These are phyloP conservation scores for Podospora pseudoanserina DNA, from an alignment of 495 filamentous ascomycete species.

Conservation along the genomic window DNA sequence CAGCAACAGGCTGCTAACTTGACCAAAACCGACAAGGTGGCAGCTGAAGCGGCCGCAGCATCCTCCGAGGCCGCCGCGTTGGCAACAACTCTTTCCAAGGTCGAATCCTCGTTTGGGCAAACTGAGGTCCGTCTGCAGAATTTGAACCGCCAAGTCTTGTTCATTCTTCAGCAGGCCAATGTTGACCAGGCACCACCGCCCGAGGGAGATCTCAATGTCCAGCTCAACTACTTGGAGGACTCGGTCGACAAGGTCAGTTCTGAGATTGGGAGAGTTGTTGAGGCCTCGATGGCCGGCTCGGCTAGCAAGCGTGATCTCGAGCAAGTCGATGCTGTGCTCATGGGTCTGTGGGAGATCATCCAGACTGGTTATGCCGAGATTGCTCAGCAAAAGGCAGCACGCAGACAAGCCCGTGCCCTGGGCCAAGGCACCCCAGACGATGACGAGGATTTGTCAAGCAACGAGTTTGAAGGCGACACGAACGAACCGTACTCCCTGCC, in stretches of 20 bases:
- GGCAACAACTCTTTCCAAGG: slow-evolving; percentile 18
- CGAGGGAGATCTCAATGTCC: slow-evolving; percentile 32
- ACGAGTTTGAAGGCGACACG: slow-evolving; percentile 46
- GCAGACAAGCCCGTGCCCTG: slow-evolving; percentile 43
- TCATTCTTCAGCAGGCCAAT: slow-evolving; percentile 29
- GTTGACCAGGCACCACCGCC: slow-evolving; percentile 29
- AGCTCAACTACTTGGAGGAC: slow-evolving; percentile 41
- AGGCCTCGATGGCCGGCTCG: slow-evolving; percentile 26
- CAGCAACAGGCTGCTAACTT: slow-evolving; percentile 11
- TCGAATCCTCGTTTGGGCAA: slow-evolving; percentile 21
- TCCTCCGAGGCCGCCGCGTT: slow-evolving; percentile 17
- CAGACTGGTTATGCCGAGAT: slow-evolving; percentile 59
- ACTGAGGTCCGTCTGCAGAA: slow-evolving; percentile 31
- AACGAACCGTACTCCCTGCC: slow-evolving; percentile 62
- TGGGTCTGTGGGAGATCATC: slow-evolving; percentile 70
- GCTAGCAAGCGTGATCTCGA: slow-evolving; percentile 41
- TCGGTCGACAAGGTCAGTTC: slow-evolving; percentile 31
- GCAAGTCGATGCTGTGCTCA: slow-evolving; percentile 58
- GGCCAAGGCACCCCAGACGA: slow-evolving; percentile 41
- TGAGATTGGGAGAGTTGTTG: slow-evolving; percentile 32
- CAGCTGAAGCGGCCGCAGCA: slow-evolving; percentile 14
- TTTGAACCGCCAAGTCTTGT: slow-evolving; percentile 33
- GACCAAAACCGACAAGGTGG: slow-evolving; percentile 15
- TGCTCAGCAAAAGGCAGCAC: slow-evolving; percentile 49
- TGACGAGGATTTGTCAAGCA: slow-evolving; percentile 45